These are phyloP conservation scores for Sphagnum magellanicum DNA, from an alignment of 228 moss, liverwort and hornwort genomes.

Conservation along the genomic window DNA sequence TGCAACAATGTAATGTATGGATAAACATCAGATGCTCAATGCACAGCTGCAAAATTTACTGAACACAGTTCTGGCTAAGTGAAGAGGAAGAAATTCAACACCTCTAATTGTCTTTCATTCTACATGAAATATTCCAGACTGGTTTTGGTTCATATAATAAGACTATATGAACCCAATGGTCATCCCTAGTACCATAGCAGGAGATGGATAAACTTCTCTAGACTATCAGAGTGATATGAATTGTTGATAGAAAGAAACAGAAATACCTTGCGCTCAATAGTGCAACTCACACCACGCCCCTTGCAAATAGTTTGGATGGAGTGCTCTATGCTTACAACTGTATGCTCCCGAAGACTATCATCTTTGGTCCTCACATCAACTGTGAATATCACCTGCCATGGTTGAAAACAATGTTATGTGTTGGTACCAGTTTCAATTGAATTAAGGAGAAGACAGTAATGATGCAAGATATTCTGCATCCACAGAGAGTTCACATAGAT, in stretches of 20 bases:
- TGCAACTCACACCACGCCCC: slow-evolving; percentile 58
- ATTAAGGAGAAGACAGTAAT: too few species aligned
- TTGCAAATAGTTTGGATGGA: slow-evolving; percentile 63
- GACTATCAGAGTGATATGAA: too few species aligned
- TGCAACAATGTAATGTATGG: slow-evolving; percentile 20
- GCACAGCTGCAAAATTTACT: not conserved
- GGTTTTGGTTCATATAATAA: not conserved
- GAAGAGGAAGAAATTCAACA: too few species aligned
- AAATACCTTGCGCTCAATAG: slow-evolving; percentile 62
- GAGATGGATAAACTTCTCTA: too few species aligned
- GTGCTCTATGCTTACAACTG: slow-evolving; percentile 53
- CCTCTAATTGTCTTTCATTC: not conserved
- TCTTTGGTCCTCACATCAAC: slow-evolving; percentile 79
- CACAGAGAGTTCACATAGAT: not conserved
- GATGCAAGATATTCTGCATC: not conserved
- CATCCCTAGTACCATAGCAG: not conserved
- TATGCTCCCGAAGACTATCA: slow-evolving; percentile 50
- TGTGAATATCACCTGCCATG: slow-evolving; percentile 65
- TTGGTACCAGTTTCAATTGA: too few species aligned
- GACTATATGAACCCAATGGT: not conserved
- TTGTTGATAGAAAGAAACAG: too few species aligned
- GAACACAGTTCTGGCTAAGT: too few species aligned
- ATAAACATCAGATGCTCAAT: not conserved
- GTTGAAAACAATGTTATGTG: not conserved
- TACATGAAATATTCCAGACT: not conserved